A percentile compares a stretch with the other conserved stretches of the same genome.
Evolutionary conservation across 192 early-diverging fungal genomes (phyloP).

Genomic region (Kickxella alabastrina): DNA sequence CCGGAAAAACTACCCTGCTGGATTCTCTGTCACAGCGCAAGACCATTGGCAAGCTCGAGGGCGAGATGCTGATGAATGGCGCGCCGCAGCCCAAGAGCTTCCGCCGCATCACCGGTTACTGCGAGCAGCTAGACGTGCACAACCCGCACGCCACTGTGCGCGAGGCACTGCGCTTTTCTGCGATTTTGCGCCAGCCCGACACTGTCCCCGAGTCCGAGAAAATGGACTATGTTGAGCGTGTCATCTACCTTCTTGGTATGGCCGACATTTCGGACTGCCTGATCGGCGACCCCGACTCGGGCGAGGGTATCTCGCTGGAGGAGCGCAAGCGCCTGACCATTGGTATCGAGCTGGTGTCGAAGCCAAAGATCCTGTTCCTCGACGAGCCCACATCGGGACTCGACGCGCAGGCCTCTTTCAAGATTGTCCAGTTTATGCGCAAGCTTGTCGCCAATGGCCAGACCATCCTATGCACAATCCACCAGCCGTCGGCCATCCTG

Average conservation of each 20-base stretch:
- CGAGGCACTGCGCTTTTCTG: constrained; percentile 62
- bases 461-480: constrained; percentile 78
- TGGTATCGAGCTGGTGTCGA: constrained; percentile 76
- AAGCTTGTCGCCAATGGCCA: constrained; percentile 61
- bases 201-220: constrained; percentile 62
- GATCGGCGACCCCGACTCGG: constrained; percentile 67
- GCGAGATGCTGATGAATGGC: constrained; percentile 69
- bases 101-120: constrained; percentile 72
- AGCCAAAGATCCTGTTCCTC: constrained; percentile 78
- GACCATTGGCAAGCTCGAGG: constrained; percentile 62
- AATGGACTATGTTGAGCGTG: constrained; percentile 68
- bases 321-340: constrained; percentile 87
- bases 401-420: constrained; percentile 72
- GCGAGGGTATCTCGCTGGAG: constrained; percentile 78
- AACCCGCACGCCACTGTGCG: constrained; percentile 68
- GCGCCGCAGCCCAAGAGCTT: constrained; percentile 53
- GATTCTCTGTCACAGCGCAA: constrained; percentile 75
- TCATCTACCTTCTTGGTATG: constrained; percentile 72
- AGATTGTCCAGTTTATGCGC: constrained; percentile 71
- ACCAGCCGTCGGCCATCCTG: constrained; percentile 80
- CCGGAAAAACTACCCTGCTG: constrained; percentile 75
- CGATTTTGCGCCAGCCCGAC: constrained; percentile 64
- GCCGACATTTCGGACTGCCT: constrained; percentile 67
- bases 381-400: constrained; percentile 89
- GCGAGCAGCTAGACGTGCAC: constrained; percentile 82